Evolutionary conservation across 495 filamentous ascomycete species (phyloP).

Genomic region (Penicillium longicatenatum): DNA sequence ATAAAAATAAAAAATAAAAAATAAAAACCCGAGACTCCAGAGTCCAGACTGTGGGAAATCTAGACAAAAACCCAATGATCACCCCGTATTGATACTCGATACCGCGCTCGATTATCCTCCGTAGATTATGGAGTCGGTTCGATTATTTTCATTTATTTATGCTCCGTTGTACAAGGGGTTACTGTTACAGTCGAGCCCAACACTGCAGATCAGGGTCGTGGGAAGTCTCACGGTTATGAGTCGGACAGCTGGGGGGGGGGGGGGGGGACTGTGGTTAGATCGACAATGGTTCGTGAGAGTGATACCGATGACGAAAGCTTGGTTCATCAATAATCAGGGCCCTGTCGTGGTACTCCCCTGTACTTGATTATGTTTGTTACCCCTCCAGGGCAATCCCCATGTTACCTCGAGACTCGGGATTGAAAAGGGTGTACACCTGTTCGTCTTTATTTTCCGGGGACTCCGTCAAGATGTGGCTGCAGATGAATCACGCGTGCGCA

Average conservation of each 20-base stretch:
- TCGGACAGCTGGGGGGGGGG: conserved; percentile 25
- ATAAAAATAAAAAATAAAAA: neutral
- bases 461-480: neutral
- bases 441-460: conserved; percentile 25
- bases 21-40: neutral
- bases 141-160: too few relatives aligned
- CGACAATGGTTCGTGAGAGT: conserved; percentile 3
- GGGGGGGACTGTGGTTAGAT: neutral
- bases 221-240: conserved; percentile 23
- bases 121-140: conserved; percentile 18
- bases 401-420: neutral
- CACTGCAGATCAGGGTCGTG: conserved; percentile 14
- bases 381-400: neutral
- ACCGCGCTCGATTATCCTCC: neutral
- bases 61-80: neutral
- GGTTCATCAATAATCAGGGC: neutral
- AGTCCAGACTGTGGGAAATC: neutral
- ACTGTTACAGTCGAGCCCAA: conserved; percentile 27
- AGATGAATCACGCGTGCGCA: conserved; percentile 24
- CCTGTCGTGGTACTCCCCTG: neutral
- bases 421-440: neutral
- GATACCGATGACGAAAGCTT: neutral
- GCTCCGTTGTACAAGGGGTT: conserved; percentile 31
- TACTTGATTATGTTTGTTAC: neutral
- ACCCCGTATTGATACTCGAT: neutral